Evolutionary conservation across 257 asterid genomes (phyloP).

Genomic region (Solanum lycopersicoides): DNA sequence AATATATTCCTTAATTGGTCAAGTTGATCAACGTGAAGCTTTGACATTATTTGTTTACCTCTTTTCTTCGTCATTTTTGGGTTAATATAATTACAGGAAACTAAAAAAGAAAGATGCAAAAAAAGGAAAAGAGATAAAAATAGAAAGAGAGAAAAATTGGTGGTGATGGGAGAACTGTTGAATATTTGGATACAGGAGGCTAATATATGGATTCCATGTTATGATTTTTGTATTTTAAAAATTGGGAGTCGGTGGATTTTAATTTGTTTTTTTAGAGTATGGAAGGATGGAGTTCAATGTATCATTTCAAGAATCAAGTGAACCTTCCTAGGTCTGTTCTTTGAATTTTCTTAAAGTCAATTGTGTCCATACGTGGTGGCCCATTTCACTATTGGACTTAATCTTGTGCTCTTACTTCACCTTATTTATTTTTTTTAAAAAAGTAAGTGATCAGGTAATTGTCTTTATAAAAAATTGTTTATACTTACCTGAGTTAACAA

Average conservation of each 20-base stretch:
- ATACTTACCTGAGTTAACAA: not conserved
- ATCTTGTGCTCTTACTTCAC: not conserved
- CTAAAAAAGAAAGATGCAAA: not conserved
- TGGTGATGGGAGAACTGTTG: not conserved
- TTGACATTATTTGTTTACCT: constrained; percentile 1
- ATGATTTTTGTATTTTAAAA: not conserved
- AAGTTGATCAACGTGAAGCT: constrained; percentile 40
- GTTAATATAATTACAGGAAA: not conserved
- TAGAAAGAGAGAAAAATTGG: not conserved
- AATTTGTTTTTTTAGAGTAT: not conserved
- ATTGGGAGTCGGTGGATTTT: constrained; percentile 6
- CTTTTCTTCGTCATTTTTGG: not conserved
- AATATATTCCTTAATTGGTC: constrained; percentile 57
- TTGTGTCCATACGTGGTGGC: not conserved
- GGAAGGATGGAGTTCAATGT: not conserved
- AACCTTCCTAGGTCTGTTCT: not conserved
- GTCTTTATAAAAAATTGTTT: not conserved
- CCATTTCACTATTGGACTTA: not conserved
- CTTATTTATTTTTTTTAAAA: too few relatives aligned
- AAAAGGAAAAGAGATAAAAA: not conserved
- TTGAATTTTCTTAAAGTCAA: constrained; percentile 6
- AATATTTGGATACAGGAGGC: not conserved
- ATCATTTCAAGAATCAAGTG: not conserved
- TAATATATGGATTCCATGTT: not conserved
- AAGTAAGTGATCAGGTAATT: too few relatives aligned